These are phyloP conservation scores for Suillus occidentalis DNA, from an alignment of 768 basidiomycete species.

Conservation along the genomic window DNA sequence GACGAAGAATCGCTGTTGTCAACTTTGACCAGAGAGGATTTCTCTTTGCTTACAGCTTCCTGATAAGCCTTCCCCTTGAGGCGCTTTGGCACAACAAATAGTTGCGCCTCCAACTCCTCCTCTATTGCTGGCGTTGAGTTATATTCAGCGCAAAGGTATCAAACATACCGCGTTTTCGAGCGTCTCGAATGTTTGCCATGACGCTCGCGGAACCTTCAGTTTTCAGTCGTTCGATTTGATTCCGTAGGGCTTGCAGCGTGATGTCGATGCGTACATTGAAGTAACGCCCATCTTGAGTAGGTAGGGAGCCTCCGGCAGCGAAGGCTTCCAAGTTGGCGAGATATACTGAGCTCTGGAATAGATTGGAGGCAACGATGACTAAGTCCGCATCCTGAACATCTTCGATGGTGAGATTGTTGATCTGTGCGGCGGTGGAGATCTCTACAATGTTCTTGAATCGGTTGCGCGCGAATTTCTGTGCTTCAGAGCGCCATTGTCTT, in stretches of 20 bases:
- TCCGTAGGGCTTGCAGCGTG: constrained; percentile 53
- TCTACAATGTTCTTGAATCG: constrained; percentile 52
- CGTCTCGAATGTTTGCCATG: constrained; percentile 61
- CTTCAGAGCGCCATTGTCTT: constrained; percentile 87
- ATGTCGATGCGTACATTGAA: constrained; percentile 82
- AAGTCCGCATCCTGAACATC: constrained; percentile 82
- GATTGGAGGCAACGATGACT: constrained; percentile 78
- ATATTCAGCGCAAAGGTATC: neutral
- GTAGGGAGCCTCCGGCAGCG: constrained; percentile 66
- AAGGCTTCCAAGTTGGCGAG: constrained; percentile 73
- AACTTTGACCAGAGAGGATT: constrained; percentile 21
- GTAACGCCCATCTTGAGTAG: constrained; percentile 80
- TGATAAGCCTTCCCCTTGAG: constrained; percentile 76
- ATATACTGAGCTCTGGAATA: constrained; percentile 81
- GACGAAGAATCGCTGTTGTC: constrained; percentile 15
- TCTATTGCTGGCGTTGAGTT: constrained; percentile 34
- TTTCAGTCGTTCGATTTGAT: constrained; percentile 68
- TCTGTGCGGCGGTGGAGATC: constrained; percentile 64
- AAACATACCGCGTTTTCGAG: constrained; percentile 56
- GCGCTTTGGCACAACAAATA: constrained; percentile 56
- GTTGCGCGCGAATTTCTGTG: constrained; percentile 68
- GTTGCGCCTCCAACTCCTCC: constrained; percentile 50
- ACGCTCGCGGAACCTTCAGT: constrained; percentile 64
- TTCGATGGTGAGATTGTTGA: constrained; percentile 73
- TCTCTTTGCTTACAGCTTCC: constrained; percentile 48